Conservation (phyloP, 2,329 filamentous ascomycete species). For the Xylaria sp. region DNA sequence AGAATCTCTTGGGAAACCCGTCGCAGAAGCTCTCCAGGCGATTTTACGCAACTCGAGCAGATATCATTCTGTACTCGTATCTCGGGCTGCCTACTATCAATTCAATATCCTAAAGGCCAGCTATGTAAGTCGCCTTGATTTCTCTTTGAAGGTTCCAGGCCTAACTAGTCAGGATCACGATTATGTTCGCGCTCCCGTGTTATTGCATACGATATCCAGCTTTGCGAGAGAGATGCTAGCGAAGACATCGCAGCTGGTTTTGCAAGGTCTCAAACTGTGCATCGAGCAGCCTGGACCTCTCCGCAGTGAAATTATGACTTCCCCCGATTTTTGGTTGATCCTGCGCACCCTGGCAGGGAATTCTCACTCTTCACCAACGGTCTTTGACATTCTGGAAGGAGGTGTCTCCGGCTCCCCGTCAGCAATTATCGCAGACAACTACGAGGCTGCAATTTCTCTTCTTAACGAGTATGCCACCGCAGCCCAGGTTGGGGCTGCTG, state of each 20-base stretch:
- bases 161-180: slow-evolving; percentile 75
- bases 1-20: slow-evolving; percentile 76
- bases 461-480: slow-evolving; percentile 91
- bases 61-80: slow-evolving; percentile 84
- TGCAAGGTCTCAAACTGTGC: slow-evolving; percentile 82
- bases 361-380: slow-evolving; percentile 75
- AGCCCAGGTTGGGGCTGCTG: slow-evolving; percentile 75
- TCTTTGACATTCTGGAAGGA: slow-evolving; percentile 87
- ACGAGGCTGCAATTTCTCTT: slow-evolving; percentile 84
- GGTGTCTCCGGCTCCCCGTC: slow-evolving; percentile 78
- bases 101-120: slow-evolving; percentile 83
- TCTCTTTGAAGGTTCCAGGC: background rate
- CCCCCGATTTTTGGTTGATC: slow-evolving; percentile 96
- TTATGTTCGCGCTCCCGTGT: slow-evolving; percentile 89
- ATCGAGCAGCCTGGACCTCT: slow-evolving; percentile 81
- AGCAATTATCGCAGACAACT: slow-evolving; percentile 94
- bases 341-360: slow-evolving; percentile 78
- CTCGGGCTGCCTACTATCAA: slow-evolving; percentile 86
- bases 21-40: slow-evolving; percentile 82
- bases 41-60: slow-evolving; percentile 82
- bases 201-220: slow-evolving; percentile 90
- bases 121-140: slow-evolving; percentile 71
- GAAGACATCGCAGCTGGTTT: slow-evolving; percentile 77
- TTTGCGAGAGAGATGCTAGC: slow-evolving; percentile 82
- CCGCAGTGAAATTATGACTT: slow-evolving; percentile 92